These are phyloP conservation scores for Bisporella sp. DNA, from an alignment of 2,329 filamentous ascomycete species.

Conservation along the genomic window DNA sequence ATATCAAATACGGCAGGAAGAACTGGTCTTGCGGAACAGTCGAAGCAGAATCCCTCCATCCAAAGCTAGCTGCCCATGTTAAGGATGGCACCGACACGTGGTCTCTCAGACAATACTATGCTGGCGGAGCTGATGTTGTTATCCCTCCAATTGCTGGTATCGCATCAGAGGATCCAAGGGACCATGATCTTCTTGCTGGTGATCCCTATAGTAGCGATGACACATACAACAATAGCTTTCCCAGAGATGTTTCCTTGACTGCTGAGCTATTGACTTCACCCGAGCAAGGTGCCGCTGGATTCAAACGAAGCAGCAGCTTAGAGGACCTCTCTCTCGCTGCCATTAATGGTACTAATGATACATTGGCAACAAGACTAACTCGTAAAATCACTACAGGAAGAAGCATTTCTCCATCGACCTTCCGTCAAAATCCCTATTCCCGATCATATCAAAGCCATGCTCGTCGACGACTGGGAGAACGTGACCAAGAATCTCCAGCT, in stretches of 20 bases:
- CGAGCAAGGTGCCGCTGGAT: background rate
- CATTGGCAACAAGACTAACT: background rate
- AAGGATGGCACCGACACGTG: constrained; percentile 17
- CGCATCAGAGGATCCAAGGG: constrained; percentile 4
- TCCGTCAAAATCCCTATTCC: constrained; percentile 82
- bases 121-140: constrained; percentile 8
- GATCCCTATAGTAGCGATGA: too few species aligned
- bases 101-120: constrained; percentile 11
- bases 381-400: constrained; percentile 57
- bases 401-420: constrained; percentile 74
- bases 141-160: constrained; percentile 18
- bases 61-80: constrained; percentile 14
- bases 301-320: background rate
- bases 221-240: background rate
- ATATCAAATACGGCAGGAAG: constrained; percentile 4
- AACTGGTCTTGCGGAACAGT: background rate
- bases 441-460: constrained; percentile 81
- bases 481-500: constrained; percentile 92
- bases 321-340: too few species aligned
- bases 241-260: background rate
- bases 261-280: too few species aligned
- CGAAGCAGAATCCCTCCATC: constrained; percentile 11
- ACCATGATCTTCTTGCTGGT: background rate
- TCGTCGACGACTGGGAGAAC: constrained; percentile 99
- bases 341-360: too few species aligned